phyloP scores from a whole-genome alignment of 441 rosid genomes.

The Aleurites moluccanus region DNA sequence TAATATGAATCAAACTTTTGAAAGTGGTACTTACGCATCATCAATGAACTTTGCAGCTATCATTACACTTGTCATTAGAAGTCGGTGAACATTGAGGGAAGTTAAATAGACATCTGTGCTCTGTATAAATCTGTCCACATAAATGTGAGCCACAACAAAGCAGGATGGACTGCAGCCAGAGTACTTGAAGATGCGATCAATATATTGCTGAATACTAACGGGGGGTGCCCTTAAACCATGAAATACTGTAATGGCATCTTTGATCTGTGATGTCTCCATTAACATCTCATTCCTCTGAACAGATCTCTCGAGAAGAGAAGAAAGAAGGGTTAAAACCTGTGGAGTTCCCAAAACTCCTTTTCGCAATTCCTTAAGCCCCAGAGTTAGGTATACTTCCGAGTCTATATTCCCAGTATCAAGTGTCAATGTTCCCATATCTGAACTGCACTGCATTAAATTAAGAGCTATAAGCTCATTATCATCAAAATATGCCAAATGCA shows the following conservation, averaged over 20 bases:
- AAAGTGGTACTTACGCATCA: slow-evolving; percentile 53
- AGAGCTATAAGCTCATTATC: slow-evolving; percentile 21
- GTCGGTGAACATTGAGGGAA: slow-evolving; percentile 78
- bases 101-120: slow-evolving; percentile 50
- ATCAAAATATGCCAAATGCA: slow-evolving; percentile 5
- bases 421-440: slow-evolving; percentile 50
- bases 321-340: slow-evolving; percentile 48
- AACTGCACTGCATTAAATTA: slow-evolving; percentile 32
- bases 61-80: slow-evolving; percentile 69
- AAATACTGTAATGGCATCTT: slow-evolving; percentile 49
- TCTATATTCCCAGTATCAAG: slow-evolving; percentile 35
- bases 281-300: slow-evolving; percentile 47
- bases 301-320: slow-evolving; percentile 64
- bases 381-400: slow-evolving; percentile 45
- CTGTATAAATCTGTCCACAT: slow-evolving; percentile 59
- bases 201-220: slow-evolving; percentile 60
- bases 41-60: slow-evolving; percentile 81
- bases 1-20: not conserved
- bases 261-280: slow-evolving; percentile 25
- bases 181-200: slow-evolving; percentile 82
- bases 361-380: slow-evolving; percentile 60
- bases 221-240: slow-evolving; percentile 66
- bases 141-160: slow-evolving; percentile 71
- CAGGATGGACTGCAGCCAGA: slow-evolving; percentile 84
- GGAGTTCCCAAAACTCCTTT: slow-evolving; percentile 52